Conservation (phyloP, 495 filamentous ascomycete species). For the Talaromyces ruber region DNA sequence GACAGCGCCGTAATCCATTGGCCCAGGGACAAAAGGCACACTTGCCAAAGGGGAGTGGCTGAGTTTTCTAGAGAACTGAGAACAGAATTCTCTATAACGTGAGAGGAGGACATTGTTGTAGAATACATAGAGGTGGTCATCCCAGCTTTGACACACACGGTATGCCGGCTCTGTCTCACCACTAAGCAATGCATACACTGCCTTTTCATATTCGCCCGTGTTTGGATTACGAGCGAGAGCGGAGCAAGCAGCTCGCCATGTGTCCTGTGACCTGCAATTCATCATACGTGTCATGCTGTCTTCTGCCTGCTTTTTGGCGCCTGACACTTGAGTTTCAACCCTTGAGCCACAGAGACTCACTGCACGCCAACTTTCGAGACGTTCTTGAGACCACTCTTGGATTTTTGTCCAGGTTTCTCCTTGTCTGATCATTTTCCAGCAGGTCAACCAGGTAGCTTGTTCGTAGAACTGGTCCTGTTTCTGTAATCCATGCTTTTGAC, state of each 20-base stretch:
- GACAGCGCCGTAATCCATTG: slow-evolving; percentile 29
- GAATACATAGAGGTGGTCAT: slow-evolving; percentile 84
- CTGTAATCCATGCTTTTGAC: slow-evolving; percentile 66
- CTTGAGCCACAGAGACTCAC: slow-evolving; percentile 38
- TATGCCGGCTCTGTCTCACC: slow-evolving; percentile 73
- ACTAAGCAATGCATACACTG: slow-evolving; percentile 80
- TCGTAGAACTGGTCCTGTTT: slow-evolving; percentile 79
- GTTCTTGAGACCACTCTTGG: slow-evolving; percentile 68
- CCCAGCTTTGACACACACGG: slow-evolving; percentile 70
- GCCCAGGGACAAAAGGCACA: slow-evolving; percentile 27
- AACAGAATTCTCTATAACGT: slow-evolving; percentile 37
- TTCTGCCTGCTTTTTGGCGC: slow-evolving; percentile 27
- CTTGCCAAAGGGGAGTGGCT: slow-evolving; percentile 24
- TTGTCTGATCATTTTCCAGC: slow-evolving; percentile 80
- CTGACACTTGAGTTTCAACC: slow-evolving; percentile 21
- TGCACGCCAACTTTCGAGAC: slow-evolving; percentile 79
- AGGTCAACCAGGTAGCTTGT: slow-evolving; percentile 75
- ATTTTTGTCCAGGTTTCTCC: slow-evolving; percentile 65
- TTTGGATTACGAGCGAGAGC: slow-evolving; percentile 60
- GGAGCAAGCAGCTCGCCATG: slow-evolving; percentile 78
- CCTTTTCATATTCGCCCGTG: slow-evolving; percentile 69
- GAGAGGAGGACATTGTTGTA: slow-evolving; percentile 72
- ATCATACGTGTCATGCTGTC: slow-evolving; percentile 38
- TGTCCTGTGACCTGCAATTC: slow-evolving; percentile 39
- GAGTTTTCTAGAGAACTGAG: slow-evolving; percentile 34